A percentile compares a stretch with the other conserved stretches of the same genome.
Evolutionary conservation across 2,329 filamentous ascomycete species (phyloP).

Genomic region (Penicillium nordicum): DNA sequence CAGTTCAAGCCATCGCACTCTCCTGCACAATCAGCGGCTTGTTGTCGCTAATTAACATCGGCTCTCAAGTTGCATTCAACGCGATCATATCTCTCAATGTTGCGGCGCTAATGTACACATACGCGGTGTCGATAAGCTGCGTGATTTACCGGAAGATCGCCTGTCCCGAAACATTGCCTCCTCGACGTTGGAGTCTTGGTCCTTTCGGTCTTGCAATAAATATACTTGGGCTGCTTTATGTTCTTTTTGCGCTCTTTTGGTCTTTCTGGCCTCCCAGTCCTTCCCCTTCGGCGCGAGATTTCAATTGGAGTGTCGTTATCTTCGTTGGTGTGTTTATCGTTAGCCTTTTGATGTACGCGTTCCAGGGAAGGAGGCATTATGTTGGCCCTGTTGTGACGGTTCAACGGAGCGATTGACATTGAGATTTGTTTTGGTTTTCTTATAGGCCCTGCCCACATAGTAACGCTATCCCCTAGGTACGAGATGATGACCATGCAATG

Average conservation of each 20-base stretch:
- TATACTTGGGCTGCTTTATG: constrained; percentile 43
- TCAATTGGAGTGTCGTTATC: constrained; percentile 53
- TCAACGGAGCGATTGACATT: background rate
- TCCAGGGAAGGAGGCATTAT: constrained; percentile 34
- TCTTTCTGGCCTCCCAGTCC: constrained; percentile 46
- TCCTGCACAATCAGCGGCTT: constrained; percentile 34
- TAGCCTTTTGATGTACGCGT: constrained; percentile 39
- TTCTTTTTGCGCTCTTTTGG: constrained; percentile 47
- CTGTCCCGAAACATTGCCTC: constrained; percentile 38
- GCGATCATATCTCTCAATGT: constrained; percentile 51
- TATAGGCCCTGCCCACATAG: too few species aligned
- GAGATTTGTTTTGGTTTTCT: background rate
- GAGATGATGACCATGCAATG: background rate
- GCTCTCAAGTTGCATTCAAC: constrained; percentile 50
- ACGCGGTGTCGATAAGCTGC: constrained; percentile 49
- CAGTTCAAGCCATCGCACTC: constrained; percentile 39
- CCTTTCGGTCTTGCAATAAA: constrained; percentile 45
- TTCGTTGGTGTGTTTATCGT: constrained; percentile 41
- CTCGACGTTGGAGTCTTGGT: constrained; percentile 45
- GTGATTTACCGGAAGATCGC: constrained; percentile 45
- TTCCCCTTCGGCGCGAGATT: constrained; percentile 38
- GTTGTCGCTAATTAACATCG: constrained; percentile 52
- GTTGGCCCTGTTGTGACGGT: constrained; percentile 27
- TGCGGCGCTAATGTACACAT: constrained; percentile 49
- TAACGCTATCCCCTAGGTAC: background rate